phyloP scores from a whole-genome alignment of 495 filamentous ascomycete species.

The Neurospora sp. region DNA sequence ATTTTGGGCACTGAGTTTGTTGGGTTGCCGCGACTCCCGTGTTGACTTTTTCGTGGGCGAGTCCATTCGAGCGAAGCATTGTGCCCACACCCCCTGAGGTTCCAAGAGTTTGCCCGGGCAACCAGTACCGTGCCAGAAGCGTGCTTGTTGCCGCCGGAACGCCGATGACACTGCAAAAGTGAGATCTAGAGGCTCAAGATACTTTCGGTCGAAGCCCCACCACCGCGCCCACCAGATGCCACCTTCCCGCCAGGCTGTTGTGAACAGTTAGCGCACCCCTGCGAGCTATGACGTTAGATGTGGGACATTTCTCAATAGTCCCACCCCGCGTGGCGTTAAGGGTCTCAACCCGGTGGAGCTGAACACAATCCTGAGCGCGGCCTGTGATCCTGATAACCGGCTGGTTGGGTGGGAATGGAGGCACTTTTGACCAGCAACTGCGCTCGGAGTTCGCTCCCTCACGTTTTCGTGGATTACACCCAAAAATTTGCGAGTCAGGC shows the following conservation, averaged over 20 bases:
- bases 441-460: background rate
- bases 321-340: background rate
- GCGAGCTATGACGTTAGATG: conserved; percentile 8
- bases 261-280: background rate
- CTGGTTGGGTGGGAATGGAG: background rate
- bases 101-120: background rate
- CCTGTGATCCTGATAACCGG: background rate
- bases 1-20: background rate
- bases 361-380: background rate
- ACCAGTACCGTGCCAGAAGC: background rate
- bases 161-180: conserved; percentile 15
- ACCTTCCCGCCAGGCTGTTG: background rate
- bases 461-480: background rate
- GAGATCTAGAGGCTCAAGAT: conserved; percentile 8
- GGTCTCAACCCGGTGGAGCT: background rate
- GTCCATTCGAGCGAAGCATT: background rate
- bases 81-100: background rate
- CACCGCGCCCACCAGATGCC: background rate
- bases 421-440: background rate
- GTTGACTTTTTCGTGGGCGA: background rate
- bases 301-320: background rate
- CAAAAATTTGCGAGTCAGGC: background rate
- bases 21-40: background rate
- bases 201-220: background rate
- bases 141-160: background rate